A percentile compares a stretch with the other conserved stretches of the same genome.
Conservation (phyloP, 2,329 filamentous ascomycete genomes). For the Cercospora sesami region DNA sequence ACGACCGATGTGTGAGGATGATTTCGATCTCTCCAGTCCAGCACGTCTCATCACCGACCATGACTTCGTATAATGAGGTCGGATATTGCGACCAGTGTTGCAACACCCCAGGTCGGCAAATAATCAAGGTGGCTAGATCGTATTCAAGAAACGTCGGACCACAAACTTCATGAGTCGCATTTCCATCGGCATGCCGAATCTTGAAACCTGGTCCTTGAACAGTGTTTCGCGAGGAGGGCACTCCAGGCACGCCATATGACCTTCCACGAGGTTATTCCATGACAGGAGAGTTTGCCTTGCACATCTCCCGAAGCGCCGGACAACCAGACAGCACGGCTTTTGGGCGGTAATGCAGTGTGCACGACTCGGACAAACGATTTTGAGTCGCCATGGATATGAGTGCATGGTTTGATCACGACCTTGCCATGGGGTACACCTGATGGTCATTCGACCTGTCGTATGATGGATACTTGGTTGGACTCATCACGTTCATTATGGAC, state of each 20-base stretch:
- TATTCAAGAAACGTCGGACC: background rate
- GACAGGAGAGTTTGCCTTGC: background rate
- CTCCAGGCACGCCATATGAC: background rate
- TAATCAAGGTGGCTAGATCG: background rate
- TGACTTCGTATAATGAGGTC: background rate
- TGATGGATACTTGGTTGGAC: background rate
- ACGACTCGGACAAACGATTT: conserved; percentile 3
- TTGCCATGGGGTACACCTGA: background rate
- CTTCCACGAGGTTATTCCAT: background rate
- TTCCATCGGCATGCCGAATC: conserved; percentile 7
- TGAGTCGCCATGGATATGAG: background rate
- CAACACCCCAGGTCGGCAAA: background rate
- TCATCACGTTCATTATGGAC: background rate
- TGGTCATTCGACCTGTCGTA: background rate
- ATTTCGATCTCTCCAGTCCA: background rate
- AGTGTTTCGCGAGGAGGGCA: background rate
- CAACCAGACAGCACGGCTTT: conserved; percentile 10
- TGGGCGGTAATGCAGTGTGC: conserved; percentile 9
- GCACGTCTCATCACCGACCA: background rate
- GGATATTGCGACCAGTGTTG: background rate
- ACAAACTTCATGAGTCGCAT: background rate
- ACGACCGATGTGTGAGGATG: background rate
- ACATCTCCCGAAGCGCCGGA: conserved; percentile 5
- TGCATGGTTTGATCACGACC: background rate
- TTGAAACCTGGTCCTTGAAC: conserved; percentile 6